Evolutionary conservation across 2,329 filamentous ascomycete genomes (phyloP), one percentile per base, ranked within the genome.

Genomic region (Xylaria sp.): DNA sequence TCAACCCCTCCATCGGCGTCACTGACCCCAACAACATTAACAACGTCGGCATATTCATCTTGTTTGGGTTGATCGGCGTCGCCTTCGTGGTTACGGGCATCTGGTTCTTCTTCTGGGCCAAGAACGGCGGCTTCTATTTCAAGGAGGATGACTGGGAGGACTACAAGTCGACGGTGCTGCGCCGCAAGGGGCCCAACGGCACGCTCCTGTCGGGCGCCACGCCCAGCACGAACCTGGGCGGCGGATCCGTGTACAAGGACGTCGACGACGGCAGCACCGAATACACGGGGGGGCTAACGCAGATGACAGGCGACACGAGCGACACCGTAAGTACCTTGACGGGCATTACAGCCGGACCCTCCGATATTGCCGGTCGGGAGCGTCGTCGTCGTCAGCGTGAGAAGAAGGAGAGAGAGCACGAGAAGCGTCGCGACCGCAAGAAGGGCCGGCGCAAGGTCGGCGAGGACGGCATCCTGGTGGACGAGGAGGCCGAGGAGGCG

Each of bases 21-120:
- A 80, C 86, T n/a, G 77, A 81, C 61, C 84, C 85, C 1, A 76
- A 82, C 40, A 70, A 83, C 60, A 86, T 88, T 77, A 87, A 84
- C 78, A 89, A 89, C 73, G 85, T 83, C 19, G 91, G 88, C 61
- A 87, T 97, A 71, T 91, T 98, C 74, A 89, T 90, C 0, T 81
- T 98, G 0, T 97, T 98, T 74, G 94, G 91, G 11, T 76, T 97
- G 17, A 87, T 98, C 55, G 92, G 92, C 35, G 88, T 88, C 0
- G 87, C 80, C 33, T 90, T 98, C 74, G 90, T 95, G 23, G 62
- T 91, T 3, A 85, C 83, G 0, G 86, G 84, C 23, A 92, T 98
- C 73, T 99, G 95, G 94, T 97, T 99, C 84, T 98, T 99, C 85
- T 96, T 96, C 84, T 96, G 92, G 91, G 94, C 94, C 60, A 94